Conservation (phyloP, 305 asterid genomes). For the Fraxinus velutina region DNA sequence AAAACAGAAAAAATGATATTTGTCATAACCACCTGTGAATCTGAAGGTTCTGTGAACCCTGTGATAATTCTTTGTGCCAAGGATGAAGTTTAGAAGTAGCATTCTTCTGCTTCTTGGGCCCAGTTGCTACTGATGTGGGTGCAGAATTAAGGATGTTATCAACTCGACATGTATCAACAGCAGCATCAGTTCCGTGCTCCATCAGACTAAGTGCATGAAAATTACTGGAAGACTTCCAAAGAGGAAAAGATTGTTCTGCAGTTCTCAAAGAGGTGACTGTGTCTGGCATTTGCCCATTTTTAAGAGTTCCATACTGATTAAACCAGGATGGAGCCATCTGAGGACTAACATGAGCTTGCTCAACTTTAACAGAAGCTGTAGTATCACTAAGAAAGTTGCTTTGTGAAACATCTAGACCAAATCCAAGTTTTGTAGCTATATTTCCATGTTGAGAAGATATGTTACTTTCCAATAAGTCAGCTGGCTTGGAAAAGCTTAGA, state of each 20-base stretch:
- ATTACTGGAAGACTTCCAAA: constrained; percentile 39
- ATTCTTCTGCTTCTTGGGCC: constrained; percentile 64
- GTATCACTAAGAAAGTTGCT: constrained; percentile 19
- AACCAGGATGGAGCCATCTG: constrained; percentile 81
- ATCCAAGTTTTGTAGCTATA: constrained; percentile 32
- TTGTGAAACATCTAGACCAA: constrained; percentile 41
- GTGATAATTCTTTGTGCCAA: constrained; percentile 66
- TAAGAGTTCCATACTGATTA: constrained; percentile 50
- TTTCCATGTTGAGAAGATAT: constrained; percentile 39
- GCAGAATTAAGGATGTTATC: constrained; percentile 31
- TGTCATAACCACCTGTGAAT: constrained; percentile 46
- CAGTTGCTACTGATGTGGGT: constrained; percentile 34
- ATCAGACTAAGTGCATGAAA: constrained; percentile 35
- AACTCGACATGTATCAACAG: constrained; percentile 37
- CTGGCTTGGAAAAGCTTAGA: constrained; percentile 33
- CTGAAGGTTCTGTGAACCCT: constrained; percentile 38
- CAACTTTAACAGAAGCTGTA: background rate
- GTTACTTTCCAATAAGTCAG: constrained; percentile 38
- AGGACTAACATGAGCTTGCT: constrained; percentile 24
- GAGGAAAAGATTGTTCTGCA: constrained; percentile 38
- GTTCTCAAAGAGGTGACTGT: constrained; percentile 33
- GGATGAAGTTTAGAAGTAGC: constrained; percentile 53
- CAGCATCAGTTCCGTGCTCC: constrained; percentile 18
- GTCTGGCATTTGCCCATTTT: constrained; percentile 45
- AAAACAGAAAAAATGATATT: constrained; percentile 5